Evolutionary conservation across 2,329 filamentous ascomycete genomes (phyloP).

Genomic region (Penicillium hordei): DNA sequence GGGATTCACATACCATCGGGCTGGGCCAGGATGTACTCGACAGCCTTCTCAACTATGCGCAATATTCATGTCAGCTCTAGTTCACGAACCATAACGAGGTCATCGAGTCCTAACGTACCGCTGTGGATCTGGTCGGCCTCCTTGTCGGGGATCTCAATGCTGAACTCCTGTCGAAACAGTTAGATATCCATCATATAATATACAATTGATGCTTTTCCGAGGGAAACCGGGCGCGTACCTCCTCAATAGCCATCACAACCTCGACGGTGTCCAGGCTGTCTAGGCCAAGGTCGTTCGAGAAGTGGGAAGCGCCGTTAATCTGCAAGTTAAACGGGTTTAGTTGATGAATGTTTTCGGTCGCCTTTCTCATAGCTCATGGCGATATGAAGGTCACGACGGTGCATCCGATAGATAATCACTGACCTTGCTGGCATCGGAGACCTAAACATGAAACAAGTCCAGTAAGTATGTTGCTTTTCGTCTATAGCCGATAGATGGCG

Average conservation of each 20-base stretch:
- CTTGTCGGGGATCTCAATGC: constrained; percentile 98
- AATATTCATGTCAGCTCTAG: constrained; percentile 16
- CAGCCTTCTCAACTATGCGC: constrained; percentile 79
- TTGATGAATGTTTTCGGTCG: constrained; percentile 13
- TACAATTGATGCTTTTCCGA: constrained; percentile 9
- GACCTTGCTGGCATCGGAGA: constrained; percentile 44
- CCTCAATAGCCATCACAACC: constrained; percentile 99
- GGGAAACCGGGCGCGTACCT: constrained; percentile 56
- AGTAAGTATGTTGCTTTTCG: constrained; percentile 7
- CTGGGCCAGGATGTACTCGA: constrained; percentile 89
- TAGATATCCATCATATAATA: constrained; percentile 16
- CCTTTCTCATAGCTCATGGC: constrained; percentile 2
- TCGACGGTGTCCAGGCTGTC: constrained; percentile 98
- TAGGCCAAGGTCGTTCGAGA: constrained; percentile 93
- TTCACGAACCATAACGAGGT: neutral
- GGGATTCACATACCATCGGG: constrained; percentile 73
- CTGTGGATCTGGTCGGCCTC: constrained; percentile 93
- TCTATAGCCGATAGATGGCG: neutral
- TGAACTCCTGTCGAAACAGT: constrained; percentile 60
- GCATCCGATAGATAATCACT: constrained; percentile 21
- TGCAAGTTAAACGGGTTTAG: constrained; percentile 45
- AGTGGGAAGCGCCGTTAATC: constrained; percentile 84
- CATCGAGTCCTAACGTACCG: constrained; percentile 58
- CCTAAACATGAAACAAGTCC: constrained; percentile 22
- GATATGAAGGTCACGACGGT: constrained; percentile 2